Base-by-base conservation (phyloP, 768 basidiomycete genomes). In the Coprinellus micaceus region DNA sequence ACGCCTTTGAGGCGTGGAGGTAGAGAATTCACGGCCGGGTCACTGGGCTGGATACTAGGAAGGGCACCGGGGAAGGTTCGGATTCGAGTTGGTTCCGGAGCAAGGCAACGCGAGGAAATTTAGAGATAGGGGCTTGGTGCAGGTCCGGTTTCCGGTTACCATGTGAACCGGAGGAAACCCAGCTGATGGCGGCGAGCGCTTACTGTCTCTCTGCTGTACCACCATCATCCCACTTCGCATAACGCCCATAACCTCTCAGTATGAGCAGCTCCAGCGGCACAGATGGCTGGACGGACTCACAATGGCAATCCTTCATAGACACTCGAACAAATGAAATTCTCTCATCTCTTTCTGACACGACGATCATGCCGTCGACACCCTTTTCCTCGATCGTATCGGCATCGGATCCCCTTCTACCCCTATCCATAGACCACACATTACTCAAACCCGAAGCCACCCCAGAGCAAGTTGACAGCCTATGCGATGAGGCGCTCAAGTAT, bases 391-490 rank as follows among this genome's bases (percentile, higher is more conserved):
- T 43, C n/a, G 25, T 39, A n/a, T 54, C 59, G 1, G 60, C 65
- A 15, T 62, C 73, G 52, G 66, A 74, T 44, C 60, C 65, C 15
- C 60, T 61, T 33, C 72, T 80, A 41, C 70, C 78, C 1, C 66
- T 63, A 4, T 62, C 69, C 12, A 76, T 82, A 55, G 79, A 82
- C 60, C 79, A 82, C 56, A 81, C 80, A 0, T 67, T 82, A 29
- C 69, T 82, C 28, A 80, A 79, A 55, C 78, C 76, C 9, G 78
- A 80, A 49, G 77, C 78, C 11, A 79, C 78, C 10, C 58, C 70
- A 19, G 65, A 65, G 24, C 76, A 80, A 57, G 75, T 81, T 52
- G 74, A 78, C 60, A 61, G 66, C 19, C 73, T 82, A 2, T 82
- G 80, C 57, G 74, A 77, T 45, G 75, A 81, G 58, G 80, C 79